Evolutionary conservation across 108 stramenopile species (phyloP).

Genomic region (Schizochytrium sp.): DNA sequence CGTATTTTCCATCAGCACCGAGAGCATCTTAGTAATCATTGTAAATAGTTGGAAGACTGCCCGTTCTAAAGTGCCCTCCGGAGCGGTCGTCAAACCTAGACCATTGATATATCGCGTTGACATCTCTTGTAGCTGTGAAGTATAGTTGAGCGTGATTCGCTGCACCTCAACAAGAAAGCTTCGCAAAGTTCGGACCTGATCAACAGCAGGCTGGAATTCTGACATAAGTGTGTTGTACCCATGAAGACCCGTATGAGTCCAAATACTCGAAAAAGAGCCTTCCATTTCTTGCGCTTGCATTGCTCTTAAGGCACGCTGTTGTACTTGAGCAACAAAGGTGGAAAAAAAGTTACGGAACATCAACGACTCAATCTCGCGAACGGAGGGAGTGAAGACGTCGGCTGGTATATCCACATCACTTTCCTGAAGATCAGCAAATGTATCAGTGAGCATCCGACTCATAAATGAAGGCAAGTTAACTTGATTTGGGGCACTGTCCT

Average conservation of each 20-base stretch:
- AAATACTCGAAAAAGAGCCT: slow-evolving; percentile 25
- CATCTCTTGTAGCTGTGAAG: not conserved
- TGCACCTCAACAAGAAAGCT: not conserved
- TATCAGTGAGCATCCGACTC: not conserved
- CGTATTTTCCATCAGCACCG: not conserved
- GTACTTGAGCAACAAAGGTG: not conserved
- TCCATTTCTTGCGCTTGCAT: slow-evolving; percentile 38
- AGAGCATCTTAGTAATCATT: not conserved
- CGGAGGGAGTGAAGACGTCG: not conserved
- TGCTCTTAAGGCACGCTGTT: slow-evolving; percentile 1
- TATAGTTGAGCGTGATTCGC: not conserved
- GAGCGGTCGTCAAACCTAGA: not conserved
- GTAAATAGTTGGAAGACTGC: slow-evolving; percentile 24
- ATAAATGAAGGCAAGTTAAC: slow-evolving; percentile 38
- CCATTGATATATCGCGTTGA: not conserved
- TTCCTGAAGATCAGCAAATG: not conserved
- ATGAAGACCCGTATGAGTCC: not conserved
- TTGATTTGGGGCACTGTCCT: not conserved
- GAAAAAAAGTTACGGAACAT: slow-evolving; percentile 48
- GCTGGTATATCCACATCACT: not conserved
- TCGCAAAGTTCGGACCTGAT: not conserved
- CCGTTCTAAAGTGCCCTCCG: slow-evolving; percentile 34
- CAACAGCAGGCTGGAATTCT: slow-evolving; percentile 10
- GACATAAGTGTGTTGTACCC: slow-evolving; percentile 52
- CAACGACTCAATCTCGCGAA: not conserved